phyloP scores from a whole-genome alignment of 2,329 filamentous ascomycete genomes.

The Beauveria bassiana region DNA sequence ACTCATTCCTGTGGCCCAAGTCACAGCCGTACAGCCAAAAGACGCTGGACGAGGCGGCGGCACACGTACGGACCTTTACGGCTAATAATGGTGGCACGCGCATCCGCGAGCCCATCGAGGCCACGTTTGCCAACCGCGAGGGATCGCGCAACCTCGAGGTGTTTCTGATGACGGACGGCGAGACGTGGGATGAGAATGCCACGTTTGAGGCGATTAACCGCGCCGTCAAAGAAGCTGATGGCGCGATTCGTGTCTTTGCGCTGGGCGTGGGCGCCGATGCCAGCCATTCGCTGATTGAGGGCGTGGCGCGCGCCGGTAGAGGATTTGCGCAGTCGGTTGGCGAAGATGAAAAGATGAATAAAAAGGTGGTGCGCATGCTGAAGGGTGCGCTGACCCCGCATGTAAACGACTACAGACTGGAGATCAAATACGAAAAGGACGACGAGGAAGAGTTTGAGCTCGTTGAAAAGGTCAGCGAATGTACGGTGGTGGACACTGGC shows the following conservation, averaged over 20 bases:
- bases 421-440: conserved; percentile 46
- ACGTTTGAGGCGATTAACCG: conserved; percentile 39
- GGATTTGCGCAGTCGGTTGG: conserved; percentile 56
- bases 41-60: conserved; percentile 34
- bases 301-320: conserved; percentile 44
- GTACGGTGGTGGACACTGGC: conserved; percentile 30
- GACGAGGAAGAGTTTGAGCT: conserved; percentile 52
- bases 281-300: conserved; percentile 46
- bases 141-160: conserved; percentile 43
- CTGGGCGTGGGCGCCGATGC: conserved; percentile 45
- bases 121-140: conserved; percentile 34
- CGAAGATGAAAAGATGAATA: conserved; percentile 57
- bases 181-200: conserved; percentile 38
- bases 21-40: conserved; percentile 39
- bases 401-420: conserved; percentile 54
- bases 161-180: conserved; percentile 49
- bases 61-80: conserved; percentile 33
- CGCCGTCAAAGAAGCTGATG: conserved; percentile 30
- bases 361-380: conserved; percentile 65
- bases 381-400: conserved; percentile 63
- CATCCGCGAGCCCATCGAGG: conserved; percentile 38
- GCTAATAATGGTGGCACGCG: conserved; percentile 48
- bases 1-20: conserved; percentile 39
- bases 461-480: conserved; percentile 49
- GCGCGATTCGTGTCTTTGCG: conserved; percentile 43